Evolutionary conservation across 257 asterid genomes (phyloP), one percentile per base, ranked within the genome.

Genomic region (Forsythia suspensa): DNA sequence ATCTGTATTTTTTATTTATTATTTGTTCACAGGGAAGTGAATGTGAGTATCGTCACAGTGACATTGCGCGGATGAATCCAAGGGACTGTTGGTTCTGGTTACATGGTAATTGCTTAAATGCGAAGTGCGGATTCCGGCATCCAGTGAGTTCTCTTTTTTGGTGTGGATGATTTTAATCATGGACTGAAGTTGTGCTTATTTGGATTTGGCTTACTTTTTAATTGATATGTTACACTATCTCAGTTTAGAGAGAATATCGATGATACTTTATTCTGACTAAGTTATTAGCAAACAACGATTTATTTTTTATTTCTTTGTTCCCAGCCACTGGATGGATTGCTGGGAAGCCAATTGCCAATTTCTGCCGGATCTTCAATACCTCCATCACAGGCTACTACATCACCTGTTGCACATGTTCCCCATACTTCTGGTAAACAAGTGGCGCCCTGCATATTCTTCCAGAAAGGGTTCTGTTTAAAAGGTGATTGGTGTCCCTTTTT

Each of bases 1-100:
- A 70, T 48, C 11, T 48, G 20, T 29, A 6, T 38, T 81, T 2
- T 12, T 44, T 40, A 12, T 15, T 75, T 34, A 38, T 79, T 34
- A 61, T 42, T 39, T 55, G 63, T 80, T 39, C 39, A 34, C 86
- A 92, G 98, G 98, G 98, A 76, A 88, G 83, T 72, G 97, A 94
- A 66, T 94, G 98, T 21, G 98, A 94, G 81, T 94, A 88, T 81
- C 97, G 97, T 24, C 98, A 94, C 76, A 94, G 98, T 85, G 98
- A 94, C 43, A 7, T 65, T 74, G 97, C 98, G 8, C 85, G 98
- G 82, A 80, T 94, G 67, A 94, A 94, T 77, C 97, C 98, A 34
- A 88, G 96, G 82, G 98, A 92, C 88, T 94, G 98, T 88, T 92
- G 80, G 80, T 94, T 59, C 87, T 94, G 98, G 98, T 71, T 91